Evolutionary conservation across 805 yeast genomes (phyloP), one percentile per base, ranked within the genome.

Genomic region (Candida ortonii): DNA sequence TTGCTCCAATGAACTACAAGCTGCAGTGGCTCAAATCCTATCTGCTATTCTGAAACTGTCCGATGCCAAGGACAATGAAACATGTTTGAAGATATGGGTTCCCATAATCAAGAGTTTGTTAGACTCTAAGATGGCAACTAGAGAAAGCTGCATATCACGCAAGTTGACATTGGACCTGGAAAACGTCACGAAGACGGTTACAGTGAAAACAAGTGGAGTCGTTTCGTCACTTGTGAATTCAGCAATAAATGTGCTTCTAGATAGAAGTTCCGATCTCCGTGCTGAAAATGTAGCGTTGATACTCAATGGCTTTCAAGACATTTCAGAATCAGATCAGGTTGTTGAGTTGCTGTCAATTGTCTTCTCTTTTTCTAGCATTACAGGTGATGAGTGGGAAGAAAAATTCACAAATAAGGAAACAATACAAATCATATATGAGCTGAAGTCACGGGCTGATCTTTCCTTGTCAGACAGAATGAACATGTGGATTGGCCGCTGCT

Each of bases 401-500:
- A 17, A 12, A 14, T 11, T 8, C 5, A 22, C 30, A n/a, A 19
- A 31, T 8, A 36, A 39, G 1, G 12, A 19, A 1, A 24, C 40
- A 11, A 49, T 49, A n/a, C 50, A 49, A 25, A 30, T 30, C 3
- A 19, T 57, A 1, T 57, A 46, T 33, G 36, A 43, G 10, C 26
- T 51, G 2, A 55, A 50, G 22, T 16, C 18, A 0, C 27, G 37
- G 2, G 38, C 36, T 24, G n/a, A 38, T 0, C 6, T 16, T 3
- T 10, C 27, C 7, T 16, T 52, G n/a, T 39, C 50, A 6, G 28
- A 21, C 1, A 6, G 29, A 0, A 52, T 62, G 30, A 36, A 43
- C 1, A n/a, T 45, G 1, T 63, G 67, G 67, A 54, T 57, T 23
- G 64, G 57, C 0, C 41, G 46, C n/a, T 47, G 46, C 28, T 37